A percentile compares a stretch with the other conserved stretches of the same genome.
These are phyloP conservation scores for Cyclostephanos tholiformis DNA, from an alignment of 108 stramenopile species.

Conservation along the genomic window DNA sequence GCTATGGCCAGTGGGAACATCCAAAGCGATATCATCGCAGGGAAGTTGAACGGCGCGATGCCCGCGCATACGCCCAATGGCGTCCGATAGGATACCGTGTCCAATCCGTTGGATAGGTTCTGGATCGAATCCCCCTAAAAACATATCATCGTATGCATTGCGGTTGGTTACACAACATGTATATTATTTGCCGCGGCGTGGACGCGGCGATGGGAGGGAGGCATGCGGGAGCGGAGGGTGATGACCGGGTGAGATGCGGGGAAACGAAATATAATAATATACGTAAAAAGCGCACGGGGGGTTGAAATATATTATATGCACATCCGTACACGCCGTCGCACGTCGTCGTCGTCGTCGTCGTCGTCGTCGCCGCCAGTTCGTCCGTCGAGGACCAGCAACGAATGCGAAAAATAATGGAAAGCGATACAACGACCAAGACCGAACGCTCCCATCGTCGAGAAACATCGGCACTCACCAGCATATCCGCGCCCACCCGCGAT, in stretches of 20 bases:
- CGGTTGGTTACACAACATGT: too few relatives aligned
- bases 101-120: conserved; percentile 74
- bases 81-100: conserved; percentile 87
- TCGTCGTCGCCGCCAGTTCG: too few relatives aligned
- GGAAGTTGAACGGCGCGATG: conserved; percentile 95
- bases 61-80: conserved; percentile 95
- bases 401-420: not conserved
- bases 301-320: too few relatives aligned
- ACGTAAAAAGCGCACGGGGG: too few relatives aligned
- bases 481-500: conserved; percentile 30
- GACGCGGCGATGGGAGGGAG: not conserved
- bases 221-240: too few relatives aligned
- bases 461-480: conserved; percentile 45
- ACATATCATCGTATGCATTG: too few relatives aligned
- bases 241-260: too few relatives aligned
- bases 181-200: not conserved
- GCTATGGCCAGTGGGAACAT: conserved; percentile 89
- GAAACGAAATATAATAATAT: too few relatives aligned
- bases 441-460: too few relatives aligned
- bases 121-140: conserved; percentile 84
- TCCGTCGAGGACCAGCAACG: not conserved
- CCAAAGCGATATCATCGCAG: conserved; percentile 96
- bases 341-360: too few relatives aligned
- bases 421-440: too few relatives aligned
- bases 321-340: too few relatives aligned